A percentile compares a stretch with the other conserved stretches of the same genome.
Conservation (phyloP, 345 rosid species). For the Salix exigua region DNA sequence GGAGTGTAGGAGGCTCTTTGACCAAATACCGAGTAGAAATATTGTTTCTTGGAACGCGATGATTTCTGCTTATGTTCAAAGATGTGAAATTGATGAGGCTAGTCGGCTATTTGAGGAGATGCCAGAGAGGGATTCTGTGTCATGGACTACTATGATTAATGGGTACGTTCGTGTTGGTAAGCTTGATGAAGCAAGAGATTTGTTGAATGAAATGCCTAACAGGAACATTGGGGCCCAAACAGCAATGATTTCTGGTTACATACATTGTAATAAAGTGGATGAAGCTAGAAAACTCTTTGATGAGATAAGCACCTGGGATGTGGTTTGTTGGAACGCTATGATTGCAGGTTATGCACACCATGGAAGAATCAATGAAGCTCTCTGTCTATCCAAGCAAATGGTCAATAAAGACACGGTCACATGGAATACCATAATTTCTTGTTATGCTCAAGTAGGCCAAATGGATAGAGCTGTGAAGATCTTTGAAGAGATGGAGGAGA, state of each 20-base stretch:
- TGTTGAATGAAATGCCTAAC: constrained; percentile 33
- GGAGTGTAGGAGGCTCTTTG: constrained; percentile 35
- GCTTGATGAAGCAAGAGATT: constrained; percentile 35
- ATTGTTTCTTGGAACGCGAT: constrained; percentile 44
- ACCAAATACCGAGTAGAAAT: constrained; percentile 34
- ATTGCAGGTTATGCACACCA: constrained; percentile 32
- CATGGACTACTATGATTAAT: constrained; percentile 42
- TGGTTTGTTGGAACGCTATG: constrained; percentile 40
- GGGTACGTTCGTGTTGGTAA: constrained; percentile 35
- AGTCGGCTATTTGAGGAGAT: constrained; percentile 34
- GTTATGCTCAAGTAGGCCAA: constrained; percentile 36
- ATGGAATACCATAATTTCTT: constrained; percentile 45
- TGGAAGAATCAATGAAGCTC: constrained; percentile 38
- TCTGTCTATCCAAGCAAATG: constrained; percentile 28
- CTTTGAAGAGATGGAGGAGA: constrained; percentile 43
- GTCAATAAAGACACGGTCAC: constrained; percentile 33
- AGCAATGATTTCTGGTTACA: constrained; percentile 38
- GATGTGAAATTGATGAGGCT: constrained; percentile 29
- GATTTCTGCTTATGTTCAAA: constrained; percentile 33
- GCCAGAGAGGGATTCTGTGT: constrained; percentile 34
- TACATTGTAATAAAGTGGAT: constrained; percentile 19
- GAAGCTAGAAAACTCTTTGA: constrained; percentile 33
- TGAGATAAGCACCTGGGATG: constrained; percentile 25
- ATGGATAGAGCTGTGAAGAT: constrained; percentile 25
- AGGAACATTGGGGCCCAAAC: constrained; percentile 30